Evolutionary conservation across 768 basidiomycete species (phyloP).

Genomic region (Lactarius hatsudake): DNA sequence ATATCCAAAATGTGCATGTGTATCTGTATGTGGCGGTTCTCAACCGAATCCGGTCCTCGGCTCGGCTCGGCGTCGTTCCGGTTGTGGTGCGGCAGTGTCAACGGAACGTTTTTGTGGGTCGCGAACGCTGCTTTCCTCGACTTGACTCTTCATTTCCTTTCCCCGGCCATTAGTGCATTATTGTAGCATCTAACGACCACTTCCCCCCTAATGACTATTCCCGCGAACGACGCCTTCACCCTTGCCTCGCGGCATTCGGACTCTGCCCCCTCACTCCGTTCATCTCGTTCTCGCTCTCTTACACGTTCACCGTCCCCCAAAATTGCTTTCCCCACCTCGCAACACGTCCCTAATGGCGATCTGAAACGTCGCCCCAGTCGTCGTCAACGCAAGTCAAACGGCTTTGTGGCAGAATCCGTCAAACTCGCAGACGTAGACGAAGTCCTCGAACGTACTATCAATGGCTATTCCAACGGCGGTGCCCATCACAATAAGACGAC

Average conservation of each 20-base stretch:
- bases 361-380: constrained; percentile 23
- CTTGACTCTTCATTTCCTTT: not conserved
- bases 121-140: not conserved
- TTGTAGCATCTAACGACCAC: not conserved
- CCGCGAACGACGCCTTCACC: constrained; percentile 28
- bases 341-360: constrained; percentile 19
- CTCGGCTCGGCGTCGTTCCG: not conserved
- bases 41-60: not conserved
- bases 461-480: constrained; percentile 12
- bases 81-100: not conserved
- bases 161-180: too few relatives aligned
- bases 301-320: constrained; percentile 29
- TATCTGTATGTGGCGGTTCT: not conserved
- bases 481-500: not conserved
- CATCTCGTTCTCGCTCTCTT: constrained; percentile 28
- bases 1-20: not conserved
- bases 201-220: constrained; percentile 19
- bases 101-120: not conserved
- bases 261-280: constrained; percentile 24
- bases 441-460: constrained; percentile 21
- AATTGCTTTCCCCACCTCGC: constrained; percentile 24
- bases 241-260: constrained; percentile 26
- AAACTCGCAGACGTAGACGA: constrained; percentile 28
- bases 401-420: constrained; percentile 19
- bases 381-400: constrained; percentile 25